phyloP scores from a whole-genome alignment of 2,329 filamentous ascomycete species.

The Plenodomus biglobosus region DNA sequence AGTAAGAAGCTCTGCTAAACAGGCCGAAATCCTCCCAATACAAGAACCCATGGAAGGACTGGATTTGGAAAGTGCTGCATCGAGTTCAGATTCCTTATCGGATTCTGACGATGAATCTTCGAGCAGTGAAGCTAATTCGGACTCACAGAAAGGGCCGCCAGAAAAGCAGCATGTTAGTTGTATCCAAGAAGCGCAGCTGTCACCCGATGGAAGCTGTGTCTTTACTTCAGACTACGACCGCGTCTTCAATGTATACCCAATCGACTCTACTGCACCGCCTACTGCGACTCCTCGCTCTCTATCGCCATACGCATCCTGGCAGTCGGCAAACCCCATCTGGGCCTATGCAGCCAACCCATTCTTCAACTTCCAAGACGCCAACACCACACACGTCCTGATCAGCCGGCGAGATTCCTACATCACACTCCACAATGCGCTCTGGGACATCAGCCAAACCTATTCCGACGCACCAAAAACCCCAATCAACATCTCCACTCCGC shows the following conservation, averaged over 20 bases:
- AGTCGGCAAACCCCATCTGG: constrained; percentile 55
- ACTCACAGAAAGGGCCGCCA: not conserved
- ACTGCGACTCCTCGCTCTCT: constrained; percentile 31
- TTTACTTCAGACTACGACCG: constrained; percentile 57
- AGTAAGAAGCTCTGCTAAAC: not conserved
- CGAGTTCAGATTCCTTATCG: constrained; percentile 3
- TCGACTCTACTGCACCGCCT: constrained; percentile 14
- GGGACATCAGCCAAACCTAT: constrained; percentile 32
- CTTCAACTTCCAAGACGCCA: constrained; percentile 55
- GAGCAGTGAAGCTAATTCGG: not conserved
- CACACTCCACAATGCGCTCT: constrained; percentile 57
- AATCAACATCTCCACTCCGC: constrained; percentile 24
- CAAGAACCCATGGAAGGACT: not conserved
- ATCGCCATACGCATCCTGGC: constrained; percentile 50
- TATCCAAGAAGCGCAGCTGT: constrained; percentile 35
- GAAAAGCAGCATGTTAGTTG: constrained; percentile 20
- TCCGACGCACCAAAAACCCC: constrained; percentile 9
- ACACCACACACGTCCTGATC: constrained; percentile 54
- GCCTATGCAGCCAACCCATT: constrained; percentile 57
- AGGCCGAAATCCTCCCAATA: too few species aligned
- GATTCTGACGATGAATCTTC: constrained; percentile 1
- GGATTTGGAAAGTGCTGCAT: not conserved
- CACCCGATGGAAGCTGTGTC: constrained; percentile 59
- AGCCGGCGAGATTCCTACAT: constrained; percentile 59
- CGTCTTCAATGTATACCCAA: constrained; percentile 55